These are phyloP conservation scores for Inosperma sp. DNA, from an alignment of 768 basidiomycete genomes.

Conservation along the genomic window DNA sequence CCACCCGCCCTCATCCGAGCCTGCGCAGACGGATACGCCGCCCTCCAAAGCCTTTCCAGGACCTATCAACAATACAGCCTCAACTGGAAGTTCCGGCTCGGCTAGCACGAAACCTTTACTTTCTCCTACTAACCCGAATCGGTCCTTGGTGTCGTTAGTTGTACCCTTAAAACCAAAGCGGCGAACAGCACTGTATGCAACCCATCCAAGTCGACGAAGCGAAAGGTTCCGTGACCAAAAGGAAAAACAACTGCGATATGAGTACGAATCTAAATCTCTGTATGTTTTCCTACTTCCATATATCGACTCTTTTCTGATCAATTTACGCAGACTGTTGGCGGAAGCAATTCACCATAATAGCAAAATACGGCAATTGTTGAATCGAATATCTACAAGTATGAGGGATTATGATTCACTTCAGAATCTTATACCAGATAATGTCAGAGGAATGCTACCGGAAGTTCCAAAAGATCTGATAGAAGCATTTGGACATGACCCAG, in stretches of 20 bases:
- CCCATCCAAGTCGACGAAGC: slow-evolving; percentile 20
- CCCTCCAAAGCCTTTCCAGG: slow-evolving; percentile 1
- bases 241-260: slow-evolving; percentile 46
- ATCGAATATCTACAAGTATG: slow-evolving; percentile 56
- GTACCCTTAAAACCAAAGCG: slow-evolving; percentile 15
- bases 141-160: slow-evolving; percentile 12
- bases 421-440: slow-evolving; percentile 42
- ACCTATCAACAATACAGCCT: slow-evolving; percentile 16
- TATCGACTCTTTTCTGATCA: not conserved
- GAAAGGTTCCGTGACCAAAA: slow-evolving; percentile 37
- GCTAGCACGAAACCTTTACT: slow-evolving; percentile 9
- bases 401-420: slow-evolving; percentile 64
- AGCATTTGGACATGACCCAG: slow-evolving; percentile 72
- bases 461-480: slow-evolving; percentile 68
- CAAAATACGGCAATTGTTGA: slow-evolving; percentile 62
- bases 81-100: slow-evolving; percentile 12
- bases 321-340: slow-evolving; percentile 49
- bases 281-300: slow-evolving; percentile 27
- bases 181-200: slow-evolving; percentile 25
- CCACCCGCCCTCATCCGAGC: slow-evolving; percentile 20
- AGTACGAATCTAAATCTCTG: slow-evolving; percentile 58
- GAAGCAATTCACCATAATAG: slow-evolving; percentile 58
- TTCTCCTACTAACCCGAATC: slow-evolving; percentile 6
- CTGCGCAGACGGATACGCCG: slow-evolving; percentile 8
- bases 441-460: slow-evolving; percentile 43